These are phyloP conservation scores for Cladophialophora exuberans DNA, from an alignment of 2,329 filamentous ascomycete species.

Conservation along the genomic window DNA sequence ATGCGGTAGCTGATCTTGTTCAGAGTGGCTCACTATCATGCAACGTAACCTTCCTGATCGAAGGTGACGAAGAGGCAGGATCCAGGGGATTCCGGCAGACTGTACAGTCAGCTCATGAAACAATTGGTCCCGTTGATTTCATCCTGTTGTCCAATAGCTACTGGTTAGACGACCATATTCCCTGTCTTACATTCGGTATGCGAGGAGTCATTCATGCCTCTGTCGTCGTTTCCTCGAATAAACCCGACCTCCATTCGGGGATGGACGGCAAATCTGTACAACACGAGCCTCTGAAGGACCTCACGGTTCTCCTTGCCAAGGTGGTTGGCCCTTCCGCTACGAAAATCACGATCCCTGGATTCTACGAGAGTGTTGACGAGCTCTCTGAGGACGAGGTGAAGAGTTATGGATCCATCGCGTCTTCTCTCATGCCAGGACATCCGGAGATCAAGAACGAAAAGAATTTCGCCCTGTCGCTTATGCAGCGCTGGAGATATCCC, in stretches of 20 bases:
- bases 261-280: conserved; percentile 90
- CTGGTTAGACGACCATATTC: conserved; percentile 95
- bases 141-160: conserved; percentile 97
- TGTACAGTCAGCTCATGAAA: conserved; percentile 75
- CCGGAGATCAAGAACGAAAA: conserved; percentile 66
- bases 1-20: conserved; percentile 86
- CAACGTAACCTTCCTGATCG: conserved; percentile 91
- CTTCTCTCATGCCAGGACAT: conserved; percentile 73
- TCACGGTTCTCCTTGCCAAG: conserved; percentile 79
- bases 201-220: conserved; percentile 93
- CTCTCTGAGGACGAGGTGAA: conserved; percentile 75
- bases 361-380: conserved; percentile 82
- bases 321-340: conserved; percentile 77
- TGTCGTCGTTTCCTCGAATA: conserved; percentile 80
- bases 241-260: conserved; percentile 90
- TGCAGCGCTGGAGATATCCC: conserved; percentile 93
- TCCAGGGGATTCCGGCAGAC: conserved; percentile 88
- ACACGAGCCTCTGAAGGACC: conserved; percentile 88
- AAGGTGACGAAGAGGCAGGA: conserved; percentile 95
- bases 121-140: conserved; percentile 91
- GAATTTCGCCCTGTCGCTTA: conserved; percentile 79
- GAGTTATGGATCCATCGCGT: conserved; percentile 82
- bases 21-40: conserved; percentile 82
- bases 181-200: conserved; percentile 91
- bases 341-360: conserved; percentile 79